Conservation (phyloP, 371 early-diverging fungal genomes). For the Paraphysoderma sedebokerense region DNA sequence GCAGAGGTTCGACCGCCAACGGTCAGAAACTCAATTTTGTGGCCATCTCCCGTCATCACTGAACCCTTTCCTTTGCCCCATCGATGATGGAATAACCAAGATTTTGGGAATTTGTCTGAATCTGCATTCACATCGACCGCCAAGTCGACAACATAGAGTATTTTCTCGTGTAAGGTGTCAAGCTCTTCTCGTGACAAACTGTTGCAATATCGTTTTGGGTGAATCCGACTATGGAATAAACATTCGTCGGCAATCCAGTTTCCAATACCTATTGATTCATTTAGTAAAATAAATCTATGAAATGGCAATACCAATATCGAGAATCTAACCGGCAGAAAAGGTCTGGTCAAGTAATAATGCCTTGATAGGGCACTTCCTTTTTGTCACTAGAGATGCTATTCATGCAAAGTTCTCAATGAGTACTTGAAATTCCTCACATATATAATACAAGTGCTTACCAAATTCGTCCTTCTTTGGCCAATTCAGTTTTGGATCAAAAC, state of each 20-base stretch:
- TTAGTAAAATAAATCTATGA: too few species aligned
- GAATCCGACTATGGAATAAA: constrained; percentile 26
- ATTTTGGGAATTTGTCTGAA: constrained; percentile 18
- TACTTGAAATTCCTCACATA: background rate
- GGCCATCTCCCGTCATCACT: constrained; percentile 14
- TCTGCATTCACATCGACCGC: constrained; percentile 30
- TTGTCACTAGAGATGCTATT: constrained; percentile 1
- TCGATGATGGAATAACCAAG: constrained; percentile 39
- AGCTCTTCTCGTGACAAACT: constrained; percentile 14
- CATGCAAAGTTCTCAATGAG: background rate
- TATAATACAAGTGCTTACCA: background rate
- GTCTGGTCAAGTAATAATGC: constrained; percentile 23
- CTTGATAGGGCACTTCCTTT: constrained; percentile 20
- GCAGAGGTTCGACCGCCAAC: constrained; percentile 20
- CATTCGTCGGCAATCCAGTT: constrained; percentile 46
- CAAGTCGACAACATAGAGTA: constrained; percentile 10
- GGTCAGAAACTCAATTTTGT: constrained; percentile 20
- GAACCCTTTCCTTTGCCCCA: constrained; percentile 13
- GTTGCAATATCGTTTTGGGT: constrained; percentile 18
- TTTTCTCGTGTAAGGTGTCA: constrained; percentile 8
- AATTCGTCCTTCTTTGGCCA: constrained; percentile 18
- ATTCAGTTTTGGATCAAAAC: constrained; percentile 26
- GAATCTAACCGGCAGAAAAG: constrained; percentile 26
- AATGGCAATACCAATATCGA: too few species aligned
- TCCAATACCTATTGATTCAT: too few species aligned